Conservation (phyloP, 257 asterid genomes). For the Petunia axillaris region DNA sequence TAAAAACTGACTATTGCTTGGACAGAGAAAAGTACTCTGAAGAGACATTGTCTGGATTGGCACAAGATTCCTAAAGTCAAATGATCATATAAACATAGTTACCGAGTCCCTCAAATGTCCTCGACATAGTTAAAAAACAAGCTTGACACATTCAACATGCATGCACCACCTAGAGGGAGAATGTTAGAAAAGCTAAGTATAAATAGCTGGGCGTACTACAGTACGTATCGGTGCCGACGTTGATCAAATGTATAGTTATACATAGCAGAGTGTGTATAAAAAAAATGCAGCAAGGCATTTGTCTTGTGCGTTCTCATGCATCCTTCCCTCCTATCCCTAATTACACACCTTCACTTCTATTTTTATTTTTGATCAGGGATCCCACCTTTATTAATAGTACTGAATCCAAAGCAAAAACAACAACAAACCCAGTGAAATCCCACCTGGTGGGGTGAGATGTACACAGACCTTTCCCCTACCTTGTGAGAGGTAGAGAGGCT, state of each 20-base stretch:
- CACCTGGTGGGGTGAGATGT: too few relatives aligned
- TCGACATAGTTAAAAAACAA: not conserved
- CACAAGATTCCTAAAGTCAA: slow-evolving; percentile 17
- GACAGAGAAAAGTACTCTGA: slow-evolving; percentile 10
- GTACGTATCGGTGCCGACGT: not conserved
- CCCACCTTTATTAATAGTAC: not conserved
- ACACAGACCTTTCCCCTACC: too few relatives aligned
- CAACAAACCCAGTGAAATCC: too few relatives aligned
- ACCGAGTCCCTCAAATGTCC: not conserved
- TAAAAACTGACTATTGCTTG: not conserved
- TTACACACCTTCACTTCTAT: too few relatives aligned
- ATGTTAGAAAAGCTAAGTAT: not conserved
- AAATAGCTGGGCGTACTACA: not conserved
- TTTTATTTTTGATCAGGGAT: too few relatives aligned
- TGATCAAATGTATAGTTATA: not conserved
- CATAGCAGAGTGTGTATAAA: not conserved
- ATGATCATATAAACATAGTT: slow-evolving; percentile 5
- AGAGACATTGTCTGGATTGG: not conserved
- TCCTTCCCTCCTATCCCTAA: not conserved
- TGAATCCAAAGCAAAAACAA: not conserved
- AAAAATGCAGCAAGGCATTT: not conserved
- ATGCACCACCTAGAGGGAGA: not conserved
- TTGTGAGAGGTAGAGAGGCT: too few relatives aligned
- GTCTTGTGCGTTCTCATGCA: slow-evolving; percentile 5
- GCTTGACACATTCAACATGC: not conserved